phyloP scores from a whole-genome alignment of 2,329 filamentous ascomycete genomes.

The Apiospora pterosperma region DNA sequence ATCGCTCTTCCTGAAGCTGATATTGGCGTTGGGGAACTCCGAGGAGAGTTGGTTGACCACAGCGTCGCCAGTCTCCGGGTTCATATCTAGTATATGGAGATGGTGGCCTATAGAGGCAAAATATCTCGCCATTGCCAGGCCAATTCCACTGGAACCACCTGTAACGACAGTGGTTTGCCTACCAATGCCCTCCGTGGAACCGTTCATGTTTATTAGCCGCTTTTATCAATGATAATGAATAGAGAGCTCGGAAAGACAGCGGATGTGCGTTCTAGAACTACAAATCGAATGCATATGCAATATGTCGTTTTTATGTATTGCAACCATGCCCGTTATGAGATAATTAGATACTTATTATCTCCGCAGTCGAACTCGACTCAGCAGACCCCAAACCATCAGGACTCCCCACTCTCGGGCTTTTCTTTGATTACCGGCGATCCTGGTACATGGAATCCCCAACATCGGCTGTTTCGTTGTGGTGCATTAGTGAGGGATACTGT shows the following conservation, averaged over 20 bases:
- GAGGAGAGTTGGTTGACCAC: conserved; percentile 21
- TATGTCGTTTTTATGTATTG: not conserved
- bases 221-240: too few relatives aligned
- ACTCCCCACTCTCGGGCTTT: not conserved
- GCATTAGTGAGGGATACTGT: not conserved
- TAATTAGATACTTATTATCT: too few relatives aligned
- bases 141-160: conserved; percentile 34
- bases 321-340: too few relatives aligned
- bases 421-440: not conserved
- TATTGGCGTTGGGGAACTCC: conserved; percentile 19
- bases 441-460: not conserved
- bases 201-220: not conserved
- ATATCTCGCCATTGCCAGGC: conserved; percentile 29
- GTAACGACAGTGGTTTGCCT: conserved; percentile 22
- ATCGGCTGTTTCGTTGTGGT: not conserved
- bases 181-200: too few relatives aligned
- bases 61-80: conserved; percentile 19
- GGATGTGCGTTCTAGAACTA: not conserved
- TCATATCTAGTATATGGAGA: conserved; percentile 32
- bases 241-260: not conserved
- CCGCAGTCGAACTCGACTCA: not conserved
- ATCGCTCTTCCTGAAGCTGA: conserved; percentile 32
- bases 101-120: conserved; percentile 30
- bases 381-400: too few relatives aligned
- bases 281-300: not conserved